Conservation (phyloP, 208 protist species). For the Trypanosoma cruzi region DNA sequence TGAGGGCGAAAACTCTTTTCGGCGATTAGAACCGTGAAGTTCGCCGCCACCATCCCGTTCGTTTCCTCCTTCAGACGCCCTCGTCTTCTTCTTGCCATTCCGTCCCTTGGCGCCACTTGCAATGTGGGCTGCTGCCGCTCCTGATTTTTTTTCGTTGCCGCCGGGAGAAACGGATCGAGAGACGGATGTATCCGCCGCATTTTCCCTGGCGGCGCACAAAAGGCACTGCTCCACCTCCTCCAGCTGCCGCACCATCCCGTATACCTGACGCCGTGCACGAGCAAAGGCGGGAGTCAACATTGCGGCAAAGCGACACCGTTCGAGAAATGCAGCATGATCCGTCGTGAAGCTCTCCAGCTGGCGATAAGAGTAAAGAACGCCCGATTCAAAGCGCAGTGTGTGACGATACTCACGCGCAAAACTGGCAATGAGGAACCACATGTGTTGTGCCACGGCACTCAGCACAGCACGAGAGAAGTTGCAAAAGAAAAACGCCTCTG, state of each 20-base stretch:
- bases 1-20: neutral
- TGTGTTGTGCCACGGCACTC: slow-evolving; percentile 51
- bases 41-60: neutral
- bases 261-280: slow-evolving; percentile 41
- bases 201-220: slow-evolving; percentile 24
- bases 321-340: slow-evolving; percentile 63
- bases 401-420: slow-evolving; percentile 40
- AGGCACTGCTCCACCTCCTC: slow-evolving; percentile 57
- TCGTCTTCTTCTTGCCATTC: slow-evolving; percentile 1
- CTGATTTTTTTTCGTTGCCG: slow-evolving; percentile 9
- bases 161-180: neutral
- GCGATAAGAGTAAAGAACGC: slow-evolving; percentile 54
- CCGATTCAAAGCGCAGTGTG: slow-evolving; percentile 45
- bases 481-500: slow-evolving; percentile 79
- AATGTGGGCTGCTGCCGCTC: slow-evolving; percentile 1
- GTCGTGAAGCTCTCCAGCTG: slow-evolving; percentile 57
- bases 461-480: slow-evolving; percentile 52
- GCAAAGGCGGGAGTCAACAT: slow-evolving; percentile 50
- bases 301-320: slow-evolving; percentile 65
- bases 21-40: neutral
- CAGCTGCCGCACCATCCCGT: slow-evolving; percentile 54
- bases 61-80: neutral
- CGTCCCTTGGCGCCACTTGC: neutral
- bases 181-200: neutral
- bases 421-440: slow-evolving; percentile 60